Conservation (phyloP, 2,329 filamentous ascomycete species). For the Pseudogymnoascus sp. region DNA sequence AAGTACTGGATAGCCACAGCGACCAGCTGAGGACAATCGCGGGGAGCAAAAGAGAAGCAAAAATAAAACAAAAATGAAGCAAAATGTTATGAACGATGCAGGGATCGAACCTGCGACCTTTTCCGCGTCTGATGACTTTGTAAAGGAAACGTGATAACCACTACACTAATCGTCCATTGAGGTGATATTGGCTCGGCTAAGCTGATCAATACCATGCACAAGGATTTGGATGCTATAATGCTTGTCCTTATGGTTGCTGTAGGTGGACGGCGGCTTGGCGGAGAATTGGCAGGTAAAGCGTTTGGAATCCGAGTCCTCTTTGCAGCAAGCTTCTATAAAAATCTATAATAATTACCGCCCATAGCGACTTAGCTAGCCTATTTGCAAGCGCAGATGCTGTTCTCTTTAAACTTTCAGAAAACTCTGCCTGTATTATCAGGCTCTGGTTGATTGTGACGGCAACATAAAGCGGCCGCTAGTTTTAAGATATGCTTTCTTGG, state of each 20-base stretch:
- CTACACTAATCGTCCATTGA: conserved; percentile 11
- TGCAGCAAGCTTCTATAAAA: not conserved
- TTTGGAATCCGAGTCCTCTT: not conserved
- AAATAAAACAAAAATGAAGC: conserved; percentile 5
- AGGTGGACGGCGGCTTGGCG: not conserved
- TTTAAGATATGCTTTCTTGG: not conserved
- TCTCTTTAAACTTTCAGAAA: not conserved
- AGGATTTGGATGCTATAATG: not conserved
- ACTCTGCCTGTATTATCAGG: not conserved
- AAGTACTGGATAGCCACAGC: not conserved
- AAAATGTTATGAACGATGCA: conserved; percentile 14
- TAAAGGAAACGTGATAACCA: conserved; percentile 16
- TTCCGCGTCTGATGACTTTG: conserved; percentile 12
- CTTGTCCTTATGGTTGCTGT: not conserved
- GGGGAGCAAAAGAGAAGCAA: not conserved
- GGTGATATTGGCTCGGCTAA: not conserved
- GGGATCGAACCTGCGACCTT: conserved; percentile 17
- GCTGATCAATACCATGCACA: not conserved
- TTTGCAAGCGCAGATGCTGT: not conserved
- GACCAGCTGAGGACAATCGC: not conserved
- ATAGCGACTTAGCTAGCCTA: not conserved
- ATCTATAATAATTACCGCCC: not conserved
- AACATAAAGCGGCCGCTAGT: not conserved
- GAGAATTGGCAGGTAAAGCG: not conserved
- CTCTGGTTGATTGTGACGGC: not conserved